A percentile compares a stretch with the other conserved stretches of the same genome.
These are phyloP conservation scores for Corchorus capsularis DNA, from an alignment of 345 rosid genomes.

Conservation along the genomic window DNA sequence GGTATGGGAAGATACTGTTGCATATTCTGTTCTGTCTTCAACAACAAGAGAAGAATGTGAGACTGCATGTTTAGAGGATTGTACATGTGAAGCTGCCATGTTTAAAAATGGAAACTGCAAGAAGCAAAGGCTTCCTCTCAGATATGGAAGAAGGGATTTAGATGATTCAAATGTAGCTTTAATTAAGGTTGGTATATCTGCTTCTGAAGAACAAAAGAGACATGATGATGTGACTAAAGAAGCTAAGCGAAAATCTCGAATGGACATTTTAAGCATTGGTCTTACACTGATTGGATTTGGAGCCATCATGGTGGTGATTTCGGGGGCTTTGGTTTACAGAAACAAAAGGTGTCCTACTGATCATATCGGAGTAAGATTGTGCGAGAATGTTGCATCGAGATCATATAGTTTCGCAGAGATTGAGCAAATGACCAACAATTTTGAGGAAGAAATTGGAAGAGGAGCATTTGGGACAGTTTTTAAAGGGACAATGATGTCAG, in stretches of 20 bases:
- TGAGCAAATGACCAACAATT: background rate
- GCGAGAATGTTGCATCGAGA: background rate
- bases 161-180: background rate
- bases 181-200: slow-evolving; percentile 6
- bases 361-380: background rate
- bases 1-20: background rate
- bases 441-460: background rate
- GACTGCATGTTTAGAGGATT: background rate
- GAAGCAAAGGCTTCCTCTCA: slow-evolving; percentile 16
- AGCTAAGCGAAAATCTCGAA: background rate
- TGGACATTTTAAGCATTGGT: slow-evolving; percentile 11
- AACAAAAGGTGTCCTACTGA: slow-evolving; percentile 13
- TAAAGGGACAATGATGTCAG: slow-evolving; percentile 19
- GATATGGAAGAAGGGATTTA: slow-evolving; percentile 9
- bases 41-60: background rate
- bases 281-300: slow-evolving; percentile 24
- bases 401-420: background rate
- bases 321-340: slow-evolving; percentile 4
- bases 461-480: slow-evolving; percentile 30
- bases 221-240: background rate
- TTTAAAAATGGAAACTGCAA: background rate
- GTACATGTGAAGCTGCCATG: slow-evolving; percentile 11
- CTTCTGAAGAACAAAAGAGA: background rate
- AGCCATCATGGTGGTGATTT: background rate
- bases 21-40: background rate